Conservation (phyloP, 805 yeast genomes). For the Yamadazyma phyllophila region DNA sequence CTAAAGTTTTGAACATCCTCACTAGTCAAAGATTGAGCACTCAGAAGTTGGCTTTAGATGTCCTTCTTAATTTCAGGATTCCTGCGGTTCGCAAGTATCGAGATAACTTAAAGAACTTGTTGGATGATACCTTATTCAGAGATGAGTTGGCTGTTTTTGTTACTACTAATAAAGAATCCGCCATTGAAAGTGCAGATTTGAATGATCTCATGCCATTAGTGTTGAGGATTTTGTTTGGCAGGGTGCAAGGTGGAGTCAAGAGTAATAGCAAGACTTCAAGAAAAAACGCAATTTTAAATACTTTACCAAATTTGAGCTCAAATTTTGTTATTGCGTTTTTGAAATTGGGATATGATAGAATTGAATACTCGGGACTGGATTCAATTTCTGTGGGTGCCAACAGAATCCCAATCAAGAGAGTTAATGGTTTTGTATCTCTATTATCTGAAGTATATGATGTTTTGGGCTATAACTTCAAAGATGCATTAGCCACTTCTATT, state of each 20-base stretch:
- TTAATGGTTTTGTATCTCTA: conserved; percentile 65
- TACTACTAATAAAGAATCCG: conserved; percentile 45
- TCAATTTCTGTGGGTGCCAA: conserved; percentile 21
- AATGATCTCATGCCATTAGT: conserved; percentile 65
- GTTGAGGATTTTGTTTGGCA: conserved; percentile 78
- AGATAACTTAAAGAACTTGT: conserved; percentile 67
- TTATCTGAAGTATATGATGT: conserved; percentile 53
- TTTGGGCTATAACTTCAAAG: conserved; percentile 56
- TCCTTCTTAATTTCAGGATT: conserved; percentile 63
- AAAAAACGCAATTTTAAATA: conserved; percentile 65
- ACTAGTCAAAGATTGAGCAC: conserved; percentile 59
- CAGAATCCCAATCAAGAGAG: conserved; percentile 42
- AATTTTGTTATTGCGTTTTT: conserved; percentile 59
- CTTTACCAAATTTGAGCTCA: conserved; percentile 56
- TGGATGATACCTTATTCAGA: conserved; percentile 80
- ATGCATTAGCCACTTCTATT: conserved; percentile 49
- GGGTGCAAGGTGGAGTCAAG: conserved; percentile 67
- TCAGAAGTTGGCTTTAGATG: conserved; percentile 72
- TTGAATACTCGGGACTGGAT: conserved; percentile 34
- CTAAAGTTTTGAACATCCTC: conserved; percentile 52
- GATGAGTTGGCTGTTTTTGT: conserved; percentile 77
- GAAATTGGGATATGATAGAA: conserved; percentile 55
- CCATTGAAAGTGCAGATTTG: conserved; percentile 61
- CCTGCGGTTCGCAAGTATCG: conserved; percentile 61
- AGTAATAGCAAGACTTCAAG: conserved; percentile 73